phyloP scores from a whole-genome alignment of 164 flowering plant species.

The Tetrastigma voinierianum region DNA sequence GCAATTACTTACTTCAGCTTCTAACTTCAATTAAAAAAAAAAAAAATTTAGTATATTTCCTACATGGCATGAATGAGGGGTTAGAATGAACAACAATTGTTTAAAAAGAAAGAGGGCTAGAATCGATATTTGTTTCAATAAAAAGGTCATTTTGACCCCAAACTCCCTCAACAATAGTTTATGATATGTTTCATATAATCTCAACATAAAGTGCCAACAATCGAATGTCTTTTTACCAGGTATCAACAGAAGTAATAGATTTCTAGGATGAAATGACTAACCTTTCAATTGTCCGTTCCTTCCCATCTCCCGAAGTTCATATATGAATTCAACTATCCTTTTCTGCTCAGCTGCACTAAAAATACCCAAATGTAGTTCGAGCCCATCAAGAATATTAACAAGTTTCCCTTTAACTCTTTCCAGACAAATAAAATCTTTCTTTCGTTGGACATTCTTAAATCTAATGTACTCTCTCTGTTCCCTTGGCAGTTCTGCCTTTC shows the following conservation, averaged over 20 bases:
- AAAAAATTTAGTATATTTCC: too few species aligned
- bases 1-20: too few species aligned
- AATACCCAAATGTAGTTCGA: slow-evolving; percentile 78
- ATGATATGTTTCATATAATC: too few species aligned
- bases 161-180: too few species aligned
- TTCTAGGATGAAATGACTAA: slow-evolving; percentile 19
- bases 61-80: too few species aligned
- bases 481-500: slow-evolving; percentile 52
- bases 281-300: slow-evolving; percentile 68
- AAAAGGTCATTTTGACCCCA: too few species aligned
- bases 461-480: slow-evolving; percentile 72
- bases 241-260: neutral
- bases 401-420: slow-evolving; percentile 74
- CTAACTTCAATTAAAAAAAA: too few species aligned
- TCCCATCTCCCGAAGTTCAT: slow-evolving; percentile 70
- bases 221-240: neutral
- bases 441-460: slow-evolving; percentile 64
- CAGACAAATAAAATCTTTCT: slow-evolving; percentile 69
- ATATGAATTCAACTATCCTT: slow-evolving; percentile 68
- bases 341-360: slow-evolving; percentile 91
- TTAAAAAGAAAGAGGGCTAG: too few species aligned
- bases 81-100: too few species aligned
- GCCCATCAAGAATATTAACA: slow-evolving; percentile 73
- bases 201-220: too few species aligned
- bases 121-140: too few species aligned